A percentile compares a stretch with the other conserved stretches of the same genome.
Conservation (phyloP, 2,329 filamentous ascomycete species). For the Metarhizium robertsii region DNA sequence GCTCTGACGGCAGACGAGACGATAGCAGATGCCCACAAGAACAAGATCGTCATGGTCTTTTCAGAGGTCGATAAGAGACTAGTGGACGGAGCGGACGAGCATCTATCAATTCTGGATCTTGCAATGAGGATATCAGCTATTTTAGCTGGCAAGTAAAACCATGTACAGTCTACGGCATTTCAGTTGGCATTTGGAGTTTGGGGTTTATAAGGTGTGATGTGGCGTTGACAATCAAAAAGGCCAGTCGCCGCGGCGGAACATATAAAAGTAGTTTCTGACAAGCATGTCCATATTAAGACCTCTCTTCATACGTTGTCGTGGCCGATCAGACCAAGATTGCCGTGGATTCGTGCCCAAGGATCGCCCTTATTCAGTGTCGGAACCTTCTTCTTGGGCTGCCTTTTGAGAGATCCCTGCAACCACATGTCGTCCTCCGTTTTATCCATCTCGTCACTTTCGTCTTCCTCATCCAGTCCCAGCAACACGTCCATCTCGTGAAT, state of each 20-base stretch:
- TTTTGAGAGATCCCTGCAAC: slow-evolving; percentile 17
- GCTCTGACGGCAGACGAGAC: slow-evolving; percentile 74
- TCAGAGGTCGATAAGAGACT: slow-evolving; percentile 91
- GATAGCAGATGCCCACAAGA: slow-evolving; percentile 78
- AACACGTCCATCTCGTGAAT: slow-evolving; percentile 41
- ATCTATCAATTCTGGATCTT: slow-evolving; percentile 81
- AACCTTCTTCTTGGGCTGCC: slow-evolving; percentile 10
- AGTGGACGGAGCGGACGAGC: slow-evolving; percentile 91
- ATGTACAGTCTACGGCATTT: not conserved
- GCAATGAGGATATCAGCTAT: slow-evolving; percentile 72
- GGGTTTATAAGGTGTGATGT: not conserved
- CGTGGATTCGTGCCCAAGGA: slow-evolving; percentile 43
- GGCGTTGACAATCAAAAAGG: not conserved
- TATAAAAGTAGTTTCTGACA: not conserved
- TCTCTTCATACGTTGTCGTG: slow-evolving; percentile 18
- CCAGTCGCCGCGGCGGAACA: not conserved
- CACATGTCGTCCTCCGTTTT: slow-evolving; percentile 22
- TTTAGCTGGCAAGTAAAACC: slow-evolving; percentile 37
- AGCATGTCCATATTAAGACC: not conserved
- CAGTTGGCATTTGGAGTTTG: not conserved
- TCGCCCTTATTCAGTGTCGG: slow-evolving; percentile 18
- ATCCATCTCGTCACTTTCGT: slow-evolving; percentile 14
- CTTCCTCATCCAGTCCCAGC: slow-evolving; percentile 26
- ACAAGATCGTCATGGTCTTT: slow-evolving; percentile 79
- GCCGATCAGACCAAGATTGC: slow-evolving; percentile 43